Evolutionary conservation across 1,139 yeast genomes (phyloP), one percentile per base, ranked within the genome.

Genomic region (Saccharomyces pastorianus): DNA sequence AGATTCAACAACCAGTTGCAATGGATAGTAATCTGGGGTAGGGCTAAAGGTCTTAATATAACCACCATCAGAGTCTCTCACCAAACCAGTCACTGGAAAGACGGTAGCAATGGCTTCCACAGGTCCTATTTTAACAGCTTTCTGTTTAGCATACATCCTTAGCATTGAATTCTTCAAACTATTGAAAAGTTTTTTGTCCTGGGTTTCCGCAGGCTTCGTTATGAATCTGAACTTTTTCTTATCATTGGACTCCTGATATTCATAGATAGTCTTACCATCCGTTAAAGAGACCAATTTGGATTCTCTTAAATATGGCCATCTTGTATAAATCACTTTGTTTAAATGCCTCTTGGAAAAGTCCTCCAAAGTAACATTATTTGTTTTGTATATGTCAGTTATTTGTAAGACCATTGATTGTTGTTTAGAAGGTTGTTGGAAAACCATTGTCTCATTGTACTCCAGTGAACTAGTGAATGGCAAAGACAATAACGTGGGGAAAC

Each of bases 271-370:
- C 44, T 75, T 72, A 8, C 77, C 79, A 69, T 87, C 93, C 50
- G 77, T 71, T 6, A 93, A 80, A 46, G 80, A 78, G 14, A 83
- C 76, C 47, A 93, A 82, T 64, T 80, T 82, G 23, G 91, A 87
- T 70, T 93, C 98, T 60, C 84, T 79, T 61, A 93, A 75, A 67
- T 83, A 89, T 28, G 99, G 99, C 95, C 96, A 93, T 61, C 84
- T 83, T 17, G 88, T 80, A 67, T 84, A 90, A 7, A 87, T 85
- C 53, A 81, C 71, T 56, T 81, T 77, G 53, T 82, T 83, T 53
- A 85, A 65, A 56, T 78, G 79, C 61, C 82, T 76, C 56, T 80
- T 78, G 28, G 90, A 84, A 61, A 88, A 77, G 50, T 77, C 77
- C 9, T 75, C 77, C 46, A 74, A 57, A 23, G 76, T 70, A 47